These are phyloP conservation scores for Stemphylium vesicarium DNA, from an alignment of 2,329 filamentous ascomycete species.

Conservation along the genomic window DNA sequence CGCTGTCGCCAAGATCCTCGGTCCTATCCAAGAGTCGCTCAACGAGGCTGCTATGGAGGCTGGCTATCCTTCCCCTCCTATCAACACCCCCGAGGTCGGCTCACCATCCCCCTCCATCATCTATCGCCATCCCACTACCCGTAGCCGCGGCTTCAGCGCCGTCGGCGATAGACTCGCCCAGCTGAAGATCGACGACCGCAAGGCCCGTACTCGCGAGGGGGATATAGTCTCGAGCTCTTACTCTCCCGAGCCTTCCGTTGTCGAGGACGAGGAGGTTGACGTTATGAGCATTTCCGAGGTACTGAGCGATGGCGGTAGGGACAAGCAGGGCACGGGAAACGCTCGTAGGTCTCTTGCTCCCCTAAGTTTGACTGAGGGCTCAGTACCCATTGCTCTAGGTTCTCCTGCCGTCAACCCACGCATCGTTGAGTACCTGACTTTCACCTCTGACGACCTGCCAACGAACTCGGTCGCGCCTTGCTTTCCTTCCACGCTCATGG, in stretches of 20 bases:
- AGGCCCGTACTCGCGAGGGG: slow-evolving; percentile 13
- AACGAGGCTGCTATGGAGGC: slow-evolving; percentile 41
- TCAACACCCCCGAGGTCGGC: slow-evolving; percentile 37
- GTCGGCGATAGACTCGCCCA: slow-evolving; percentile 88
- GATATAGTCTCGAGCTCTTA: slow-evolving; percentile 27
- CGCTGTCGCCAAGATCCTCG: slow-evolving; percentile 36
- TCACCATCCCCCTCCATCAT: slow-evolving; percentile 38
- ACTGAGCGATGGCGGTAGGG: slow-evolving; percentile 22
- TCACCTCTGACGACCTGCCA: slow-evolving; percentile 36
- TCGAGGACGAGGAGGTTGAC: slow-evolving; percentile 27
- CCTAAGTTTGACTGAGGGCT: slow-evolving; percentile 12
- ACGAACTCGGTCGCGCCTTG: slow-evolving; percentile 22
- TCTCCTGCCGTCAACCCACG: slow-evolving; percentile 35
- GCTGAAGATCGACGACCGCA: slow-evolving; percentile 54
- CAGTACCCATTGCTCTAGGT: slow-evolving; percentile 37
- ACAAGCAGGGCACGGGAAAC: slow-evolving; percentile 10
- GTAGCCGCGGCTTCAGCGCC: slow-evolving; percentile 66
- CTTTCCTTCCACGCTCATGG: slow-evolving; percentile 22
- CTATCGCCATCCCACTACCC: slow-evolving; percentile 16
- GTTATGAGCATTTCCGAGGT: slow-evolving; percentile 23
- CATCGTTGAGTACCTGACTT: slow-evolving; percentile 38
- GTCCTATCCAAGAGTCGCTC: slow-evolving; percentile 36
- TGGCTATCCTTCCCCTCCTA: slow-evolving; percentile 39
- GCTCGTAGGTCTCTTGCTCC: slow-evolving; percentile 19
- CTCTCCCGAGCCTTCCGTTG: slow-evolving; percentile 26